Percentiles rank a stretch among this genome's conserved stretches.
phyloP scores from a whole-genome alignment of 257 asterid genomes.

The Eustoma russellianum region DNA sequence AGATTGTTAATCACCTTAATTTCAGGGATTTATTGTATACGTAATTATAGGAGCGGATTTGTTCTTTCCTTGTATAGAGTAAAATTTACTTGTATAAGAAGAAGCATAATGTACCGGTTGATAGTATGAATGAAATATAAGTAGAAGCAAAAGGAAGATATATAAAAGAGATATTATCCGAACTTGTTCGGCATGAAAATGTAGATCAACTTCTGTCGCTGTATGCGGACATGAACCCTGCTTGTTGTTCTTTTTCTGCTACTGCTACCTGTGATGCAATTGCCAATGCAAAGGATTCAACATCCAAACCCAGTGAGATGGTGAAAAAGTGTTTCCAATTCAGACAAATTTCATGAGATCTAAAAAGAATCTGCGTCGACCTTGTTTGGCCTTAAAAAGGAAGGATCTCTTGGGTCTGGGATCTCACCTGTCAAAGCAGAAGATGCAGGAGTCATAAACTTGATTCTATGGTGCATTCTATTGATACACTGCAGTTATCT shows the following conservation, averaged over 20 bases:
- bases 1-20: too few relatives aligned
- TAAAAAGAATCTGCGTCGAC: conserved; percentile 18
- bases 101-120: too few relatives aligned
- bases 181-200: conserved; percentile 39
- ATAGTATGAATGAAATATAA: too few relatives aligned
- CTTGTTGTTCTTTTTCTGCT: background rate
- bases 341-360: conserved; percentile 12
- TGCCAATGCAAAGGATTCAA: background rate
- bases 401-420: too few relatives aligned
- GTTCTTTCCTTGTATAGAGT: too few relatives aligned
- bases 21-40: too few relatives aligned
- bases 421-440: too few relatives aligned
- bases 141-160: too few relatives aligned
- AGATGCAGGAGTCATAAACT: background rate
- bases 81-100: too few relatives aligned
- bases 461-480: too few relatives aligned
- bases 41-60: too few relatives aligned
- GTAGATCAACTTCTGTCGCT: conserved; percentile 22
- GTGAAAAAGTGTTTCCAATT: conserved; percentile 6
- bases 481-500: too few relatives aligned
- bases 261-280: background rate
- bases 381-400: background rate
- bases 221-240: conserved; percentile 2
- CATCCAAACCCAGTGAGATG: background rate
- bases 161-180: conserved; percentile 46